phyloP scores from a whole-genome alignment of 352 stramenopile species.

The Pythium sukuiense region DNA sequence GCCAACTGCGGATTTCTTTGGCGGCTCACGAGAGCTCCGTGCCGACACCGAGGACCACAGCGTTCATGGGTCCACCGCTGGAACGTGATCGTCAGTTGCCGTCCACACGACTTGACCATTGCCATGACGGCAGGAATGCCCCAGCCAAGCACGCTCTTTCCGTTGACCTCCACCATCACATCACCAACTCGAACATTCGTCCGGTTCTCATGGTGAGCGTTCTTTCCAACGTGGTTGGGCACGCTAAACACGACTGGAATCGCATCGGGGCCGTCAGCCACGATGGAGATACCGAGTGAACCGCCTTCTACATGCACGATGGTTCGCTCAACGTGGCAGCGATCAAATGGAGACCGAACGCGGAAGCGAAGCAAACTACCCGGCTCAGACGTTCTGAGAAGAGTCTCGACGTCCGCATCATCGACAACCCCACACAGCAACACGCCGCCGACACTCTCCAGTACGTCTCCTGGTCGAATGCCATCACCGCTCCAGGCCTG shows the following conservation, averaged over 20 bases:
- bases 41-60: slow-evolving; percentile 17
- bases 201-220: neutral
- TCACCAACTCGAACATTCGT: slow-evolving; percentile 38
- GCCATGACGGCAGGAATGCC: slow-evolving; percentile 42
- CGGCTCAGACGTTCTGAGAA: slow-evolving; percentile 31
- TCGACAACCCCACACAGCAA: slow-evolving; percentile 32
- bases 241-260: slow-evolving; percentile 54
- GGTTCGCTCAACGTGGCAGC: slow-evolving; percentile 35
- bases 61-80: slow-evolving; percentile 36
- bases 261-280: slow-evolving; percentile 39
- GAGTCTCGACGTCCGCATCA: slow-evolving; percentile 34
- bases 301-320: slow-evolving; percentile 40
- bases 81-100: slow-evolving; percentile 53
- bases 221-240: neutral
- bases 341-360: slow-evolving; percentile 16
- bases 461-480: slow-evolving; percentile 52
- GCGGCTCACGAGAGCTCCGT: slow-evolving; percentile 5
- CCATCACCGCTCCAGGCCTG: slow-evolving; percentile 43
- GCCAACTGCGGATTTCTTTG: slow-evolving; percentile 1
- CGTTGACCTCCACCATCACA: slow-evolving; percentile 58
- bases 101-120: slow-evolving; percentile 34
- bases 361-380: slow-evolving; percentile 54
- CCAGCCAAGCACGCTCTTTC: slow-evolving; percentile 41
- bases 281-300: slow-evolving; percentile 46
- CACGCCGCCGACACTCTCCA: slow-evolving; percentile 47